Conservation (phyloP, 768 basidiomycete genomes). For the Psilocybe cubensis region DNA sequence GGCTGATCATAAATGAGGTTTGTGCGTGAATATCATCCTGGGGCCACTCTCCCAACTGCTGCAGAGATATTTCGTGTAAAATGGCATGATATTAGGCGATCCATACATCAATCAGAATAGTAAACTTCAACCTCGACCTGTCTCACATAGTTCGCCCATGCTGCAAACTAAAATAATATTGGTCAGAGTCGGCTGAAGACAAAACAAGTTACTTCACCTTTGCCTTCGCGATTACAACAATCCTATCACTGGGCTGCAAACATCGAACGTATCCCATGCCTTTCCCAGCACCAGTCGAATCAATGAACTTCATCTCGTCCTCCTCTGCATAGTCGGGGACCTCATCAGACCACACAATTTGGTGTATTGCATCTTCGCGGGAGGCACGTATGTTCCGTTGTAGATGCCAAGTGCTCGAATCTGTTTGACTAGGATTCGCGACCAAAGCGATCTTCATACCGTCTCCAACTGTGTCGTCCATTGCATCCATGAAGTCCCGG, state of each 20-base stretch:
- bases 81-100: background rate
- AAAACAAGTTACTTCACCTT: background rate
- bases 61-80: no score
- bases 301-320: conserved; percentile 3
- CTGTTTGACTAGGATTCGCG: background rate
- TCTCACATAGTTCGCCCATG: conserved; percentile 3
- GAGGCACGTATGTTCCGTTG: conserved; percentile 11
- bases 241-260: conserved; percentile 5
- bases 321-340: background rate
- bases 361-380: background rate
- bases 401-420: conserved; percentile 4
- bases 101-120: conserved; percentile 5
- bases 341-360: conserved; percentile 8
- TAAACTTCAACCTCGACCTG: conserved; percentile 4
- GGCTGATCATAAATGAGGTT: no score
- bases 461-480: background rate
- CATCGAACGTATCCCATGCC: conserved; percentile 4
- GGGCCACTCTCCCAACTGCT: no score
- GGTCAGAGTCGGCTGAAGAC: background rate
- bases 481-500: background rate
- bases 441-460: background rate
- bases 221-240: conserved; percentile 8
- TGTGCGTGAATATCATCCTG: no score
- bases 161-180: background rate
- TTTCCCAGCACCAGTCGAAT: conserved; percentile 11